Evolutionary conservation across 169 alveolate species (phyloP).

Genomic region (Cryptosporidium baileyi): DNA sequence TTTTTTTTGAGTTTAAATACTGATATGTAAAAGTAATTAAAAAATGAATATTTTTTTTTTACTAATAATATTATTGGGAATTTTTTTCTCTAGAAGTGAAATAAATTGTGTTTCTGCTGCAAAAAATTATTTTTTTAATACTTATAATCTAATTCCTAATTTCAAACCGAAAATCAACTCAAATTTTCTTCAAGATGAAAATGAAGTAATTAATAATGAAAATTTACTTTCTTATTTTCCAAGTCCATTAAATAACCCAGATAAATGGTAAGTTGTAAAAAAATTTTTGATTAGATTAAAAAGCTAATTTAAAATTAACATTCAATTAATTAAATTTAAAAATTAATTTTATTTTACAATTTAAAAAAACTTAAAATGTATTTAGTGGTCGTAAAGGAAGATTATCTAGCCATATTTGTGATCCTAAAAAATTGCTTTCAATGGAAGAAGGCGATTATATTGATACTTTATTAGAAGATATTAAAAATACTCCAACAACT

Average conservation of each 20-base stretch:
- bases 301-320: not conserved
- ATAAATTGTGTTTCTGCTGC: not conserved
- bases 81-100: not conserved
- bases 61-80: not conserved
- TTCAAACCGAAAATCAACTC: not conserved
- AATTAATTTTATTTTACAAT: not conserved
- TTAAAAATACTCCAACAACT: not conserved
- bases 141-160: not conserved
- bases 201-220: constrained; percentile 13
- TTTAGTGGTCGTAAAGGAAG: constrained; percentile 59
- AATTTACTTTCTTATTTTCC: constrained; percentile 49
- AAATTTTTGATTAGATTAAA: no score
- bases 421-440: constrained; percentile 24
- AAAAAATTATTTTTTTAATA: not conserved
- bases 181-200: constrained; percentile 4
- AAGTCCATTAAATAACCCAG: constrained; percentile 38
- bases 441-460: constrained; percentile 59
- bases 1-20: not conserved
- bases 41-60: not conserved
- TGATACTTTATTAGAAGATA: constrained; percentile 49
- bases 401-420: constrained; percentile 11
- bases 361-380: not conserved
- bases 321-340: not conserved
- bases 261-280: constrained; percentile 31
- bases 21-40: not conserved